Evolutionary conservation across 257 asterid genomes (phyloP), one percentile per base, ranked within the genome.

Genomic region (Coffea canephora): DNA sequence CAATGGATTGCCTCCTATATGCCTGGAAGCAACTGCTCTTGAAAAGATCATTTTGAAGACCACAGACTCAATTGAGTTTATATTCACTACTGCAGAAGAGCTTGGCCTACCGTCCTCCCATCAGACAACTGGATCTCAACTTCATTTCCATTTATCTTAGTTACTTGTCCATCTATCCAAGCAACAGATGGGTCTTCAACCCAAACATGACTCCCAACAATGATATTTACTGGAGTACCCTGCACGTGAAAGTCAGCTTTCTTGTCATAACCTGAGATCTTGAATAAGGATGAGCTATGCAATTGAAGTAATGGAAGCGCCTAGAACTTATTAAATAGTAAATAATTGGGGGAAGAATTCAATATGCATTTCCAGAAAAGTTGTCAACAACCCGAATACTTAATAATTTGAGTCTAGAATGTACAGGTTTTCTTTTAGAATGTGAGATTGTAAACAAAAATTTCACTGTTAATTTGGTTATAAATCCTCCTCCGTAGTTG

Each of bases 121-220:
- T 88, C 90, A 48, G 91, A 80, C 74, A 92, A 82, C 80, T 84
- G 88, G 68, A 92, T 86, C 83, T 90, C 96, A 82, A 89, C 89
- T 69, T 90, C 94, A 34, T 82, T 82, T 69, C 98, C 98, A 75
- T 86, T 90, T 85, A 95, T 91, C 87, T 91, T 91, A 21, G 91
- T 77, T 57, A 95, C 99, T 76, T 77, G 80, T 79, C 97, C 99
- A 79, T 87, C 97, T 72, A 90, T 81, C 97, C 98, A 95, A 77
- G 95, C 90, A 88, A 83, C 69, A 5, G 87, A 88, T 65, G 91
- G 90, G 78, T 95, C 99, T 85, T 95, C 98, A 78, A 82, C 88
- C 99, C 99, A 95, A 82, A 95, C 97, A 79, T 91, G 93, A 88
- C 97, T 92, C 78, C 98, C 99, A 68, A 87, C 95, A 57, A 88